Evolutionary conservation across 2,329 filamentous ascomycete species (phyloP), one percentile per base, ranked within the genome.

Genomic region (Fusarium redolens): DNA sequence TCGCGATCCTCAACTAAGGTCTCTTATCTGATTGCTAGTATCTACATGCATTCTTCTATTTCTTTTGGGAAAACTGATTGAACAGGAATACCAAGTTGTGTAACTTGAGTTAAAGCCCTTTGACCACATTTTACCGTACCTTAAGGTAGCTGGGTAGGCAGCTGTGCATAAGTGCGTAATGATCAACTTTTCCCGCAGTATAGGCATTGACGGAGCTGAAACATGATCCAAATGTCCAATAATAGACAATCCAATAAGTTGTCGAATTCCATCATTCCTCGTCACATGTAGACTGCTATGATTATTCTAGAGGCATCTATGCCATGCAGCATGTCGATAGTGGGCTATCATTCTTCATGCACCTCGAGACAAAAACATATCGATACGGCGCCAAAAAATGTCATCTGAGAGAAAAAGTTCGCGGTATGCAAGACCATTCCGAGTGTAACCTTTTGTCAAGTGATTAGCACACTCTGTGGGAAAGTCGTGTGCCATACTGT

Each of bases 401-500:
- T 48, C 40, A 59, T 52, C 31, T 30, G 44, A 37, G 47, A 60
- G 14, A 30, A 55, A 35, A 55, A 35, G 22, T 37, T 37, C 18
- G 35, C 31, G 52, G 35, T 14, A 72, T 48, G 47, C 28, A 54
- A 48, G 31, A 30, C 60, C 22, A 33, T 40, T 56, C 40, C 48
- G 45, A 51, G 43, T 67, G 44, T 54, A 31, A 41, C 45, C 30
- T 43, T 43, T 43, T 47, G 51, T 65, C 71, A 71, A 73, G 70
- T 71, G 58, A 73, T 50, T 45, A 25, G 40, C 30, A 54, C 57
- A 30, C 25, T 71, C 41, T 61, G 66, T 71, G 65, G 61, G 25
- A 56, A 51, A 41, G 37, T 38, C 31, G 25, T n/a, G 41, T 65
- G 51, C 28, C 40, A 20, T 18, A 51, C 44, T 43, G 22, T 45